A percentile compares a stretch with the other conserved stretches of the same genome.
Evolutionary conservation across 225 moss, liverwort and hornwort species (phyloP).

Genomic region (Ulota crispa): DNA sequence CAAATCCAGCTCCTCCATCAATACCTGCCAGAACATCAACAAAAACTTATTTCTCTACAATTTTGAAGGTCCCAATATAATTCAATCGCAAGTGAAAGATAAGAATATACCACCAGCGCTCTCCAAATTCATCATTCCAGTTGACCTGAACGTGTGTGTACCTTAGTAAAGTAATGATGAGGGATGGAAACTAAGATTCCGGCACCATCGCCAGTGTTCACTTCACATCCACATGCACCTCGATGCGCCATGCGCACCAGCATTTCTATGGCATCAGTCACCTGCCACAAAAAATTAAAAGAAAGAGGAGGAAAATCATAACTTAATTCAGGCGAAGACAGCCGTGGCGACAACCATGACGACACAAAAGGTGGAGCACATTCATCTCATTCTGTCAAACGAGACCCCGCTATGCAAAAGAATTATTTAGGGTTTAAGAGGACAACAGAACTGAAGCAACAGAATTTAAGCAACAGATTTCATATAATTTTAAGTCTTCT

Average conservation of each 20-base stretch:
- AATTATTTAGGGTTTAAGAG: background rate
- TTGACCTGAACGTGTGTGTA: constrained; percentile 1
- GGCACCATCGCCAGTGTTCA: constrained; percentile 87
- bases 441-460: background rate
- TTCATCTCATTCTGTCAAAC: background rate
- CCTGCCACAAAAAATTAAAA: constrained; percentile 38
- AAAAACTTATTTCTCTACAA: background rate
- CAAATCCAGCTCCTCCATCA: constrained; percentile 65
- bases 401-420: background rate
- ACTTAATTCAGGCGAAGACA: background rate
- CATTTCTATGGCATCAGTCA: constrained; percentile 85
- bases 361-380: background rate
- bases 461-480: background rate
- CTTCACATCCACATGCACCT: constrained; percentile 89
- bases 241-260: constrained; percentile 89
- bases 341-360: background rate
- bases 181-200: constrained; percentile 78
- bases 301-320: background rate
- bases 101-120: background rate
- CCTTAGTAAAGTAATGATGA: constrained; percentile 70
- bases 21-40: constrained; percentile 44
- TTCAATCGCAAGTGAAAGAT: background rate
- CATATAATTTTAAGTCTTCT: background rate
- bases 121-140: background rate
- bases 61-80: background rate